These are phyloP conservation scores for Obba rivulosa DNA, from an alignment of 768 basidiomycete genomes.

Conservation along the genomic window DNA sequence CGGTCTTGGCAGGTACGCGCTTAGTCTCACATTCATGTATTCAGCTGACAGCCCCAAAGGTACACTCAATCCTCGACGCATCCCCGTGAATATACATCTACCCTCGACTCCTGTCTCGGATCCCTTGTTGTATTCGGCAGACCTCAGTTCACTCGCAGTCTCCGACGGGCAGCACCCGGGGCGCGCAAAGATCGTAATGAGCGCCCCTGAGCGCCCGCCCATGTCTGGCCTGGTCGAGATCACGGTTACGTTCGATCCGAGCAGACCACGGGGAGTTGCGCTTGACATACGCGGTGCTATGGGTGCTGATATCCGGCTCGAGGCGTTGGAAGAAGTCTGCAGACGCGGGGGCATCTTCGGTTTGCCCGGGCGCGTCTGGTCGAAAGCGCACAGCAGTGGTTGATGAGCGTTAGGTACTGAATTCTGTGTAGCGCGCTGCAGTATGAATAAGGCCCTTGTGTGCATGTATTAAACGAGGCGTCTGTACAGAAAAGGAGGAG, in stretches of 20 bases:
- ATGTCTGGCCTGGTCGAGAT: constrained; percentile 64
- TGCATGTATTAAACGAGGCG: too few species aligned
- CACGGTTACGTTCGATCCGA: constrained; percentile 55
- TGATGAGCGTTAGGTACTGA: background rate
- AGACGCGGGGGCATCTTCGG: constrained; percentile 69
- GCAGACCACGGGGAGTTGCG: constrained; percentile 45
- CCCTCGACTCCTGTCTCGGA: constrained; percentile 31
- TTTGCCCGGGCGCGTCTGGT: constrained; percentile 63
- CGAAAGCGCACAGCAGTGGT: constrained; percentile 13
- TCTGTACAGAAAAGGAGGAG: too few species aligned
- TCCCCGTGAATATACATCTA: constrained; percentile 71
- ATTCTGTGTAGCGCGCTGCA: too few species aligned
- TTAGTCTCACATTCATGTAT: background rate
- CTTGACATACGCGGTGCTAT: constrained; percentile 57
- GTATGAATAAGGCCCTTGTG: too few species aligned
- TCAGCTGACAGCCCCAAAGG: constrained; percentile 30
- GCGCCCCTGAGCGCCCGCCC: constrained; percentile 59
- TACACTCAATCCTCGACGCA: constrained; percentile 46
- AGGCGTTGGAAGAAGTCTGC: constrained; percentile 62
- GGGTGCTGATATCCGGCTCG: constrained; percentile 37
- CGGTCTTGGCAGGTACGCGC: constrained; percentile 52
- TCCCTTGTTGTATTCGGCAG: constrained; percentile 35
- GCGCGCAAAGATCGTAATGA: constrained; percentile 54
- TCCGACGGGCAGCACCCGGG: constrained; percentile 19
- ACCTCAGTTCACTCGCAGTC: constrained; percentile 30